These are phyloP conservation scores for Agarophyton chilense DNA, from an alignment of 23 red algal species.

Conservation along the genomic window DNA sequence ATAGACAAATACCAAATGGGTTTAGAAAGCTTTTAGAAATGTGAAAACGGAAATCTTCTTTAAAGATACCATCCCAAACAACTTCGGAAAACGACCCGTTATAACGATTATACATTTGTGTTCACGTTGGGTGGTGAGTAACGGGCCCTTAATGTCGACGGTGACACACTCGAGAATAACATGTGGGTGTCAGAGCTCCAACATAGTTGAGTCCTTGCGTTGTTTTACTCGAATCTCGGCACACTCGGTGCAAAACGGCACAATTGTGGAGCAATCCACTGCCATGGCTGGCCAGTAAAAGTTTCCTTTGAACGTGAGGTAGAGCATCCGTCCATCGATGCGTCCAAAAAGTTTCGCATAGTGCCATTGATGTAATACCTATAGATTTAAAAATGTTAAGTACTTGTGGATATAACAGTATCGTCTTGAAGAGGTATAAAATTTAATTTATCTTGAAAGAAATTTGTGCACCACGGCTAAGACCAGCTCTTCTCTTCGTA, in stretches of 20 bases:
- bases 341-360: neutral
- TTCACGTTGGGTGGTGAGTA: neutral
- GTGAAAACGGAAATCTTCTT: too few species aligned
- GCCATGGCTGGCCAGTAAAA: constrained; percentile 5
- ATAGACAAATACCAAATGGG: neutral
- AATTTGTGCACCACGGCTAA: neutral
- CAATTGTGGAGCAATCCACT: neutral
- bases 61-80: neutral
- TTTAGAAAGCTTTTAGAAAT: neutral
- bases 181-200: too few species aligned
- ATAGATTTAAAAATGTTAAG: neutral
- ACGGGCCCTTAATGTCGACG: neutral
- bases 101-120: constrained; percentile 2
- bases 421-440: neutral
- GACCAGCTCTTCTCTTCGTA: neutral
- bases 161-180: too few species aligned
- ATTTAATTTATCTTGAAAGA: neutral
- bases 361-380: neutral
- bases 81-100: constrained; percentile 23
- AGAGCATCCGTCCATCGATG: too few species aligned
- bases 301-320: neutral
- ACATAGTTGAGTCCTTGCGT: neutral
- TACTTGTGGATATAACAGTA: neutral
- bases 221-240: neutral
- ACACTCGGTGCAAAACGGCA: neutral